Evolutionary conservation across 129 eudicot genomes (phyloP), one percentile per base, ranked within the genome.

Genomic region (Erigeron canadensis): DNA sequence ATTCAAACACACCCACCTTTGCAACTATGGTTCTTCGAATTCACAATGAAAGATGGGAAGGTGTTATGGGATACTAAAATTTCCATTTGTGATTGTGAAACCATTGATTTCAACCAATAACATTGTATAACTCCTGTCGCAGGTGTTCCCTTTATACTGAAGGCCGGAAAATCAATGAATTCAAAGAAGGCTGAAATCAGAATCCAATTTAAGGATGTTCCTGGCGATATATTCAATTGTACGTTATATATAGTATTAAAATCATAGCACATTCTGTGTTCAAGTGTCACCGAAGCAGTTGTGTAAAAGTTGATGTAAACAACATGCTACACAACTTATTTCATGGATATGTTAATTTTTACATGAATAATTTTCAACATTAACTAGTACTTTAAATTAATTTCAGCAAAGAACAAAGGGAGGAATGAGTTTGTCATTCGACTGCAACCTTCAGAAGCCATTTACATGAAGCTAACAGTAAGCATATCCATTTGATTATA

Each of bases 21-120:
- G 96, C 96, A 46, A 93, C 98, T 38, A 63, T 84, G 75, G 71
- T 93, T 73, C 75, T 93, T 41, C 81, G 94, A 45, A 84, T 93
- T 68, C 96, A 93, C 73, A 93, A 93, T 51, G 98, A 93, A 84
- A 85, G 98, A 87, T 93, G 98, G 98, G 98, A 93, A 89, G 98
- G 98, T 91, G 67, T 12, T 38, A 74, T 21, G 21, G 5, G 9
- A 39, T 65, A 63, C 56, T 38, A 8, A 9, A 50, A 4, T 53
- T 47, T 63, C 40, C 15, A 4, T 34, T 47, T 63, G 10, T 62
- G 22, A 21, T 3, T 12, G 22, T 43, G 65, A 21, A 71, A 63
- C 63, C 8, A 1, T 28, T 58, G 63, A 39, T 41, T 50, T 73
- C 21, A 6, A 15, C 44, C 1, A 48, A 5, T 50, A 69, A 19